Conservation (phyloP, 164 flowering plant genomes). For the Aristolochia californica region DNA sequence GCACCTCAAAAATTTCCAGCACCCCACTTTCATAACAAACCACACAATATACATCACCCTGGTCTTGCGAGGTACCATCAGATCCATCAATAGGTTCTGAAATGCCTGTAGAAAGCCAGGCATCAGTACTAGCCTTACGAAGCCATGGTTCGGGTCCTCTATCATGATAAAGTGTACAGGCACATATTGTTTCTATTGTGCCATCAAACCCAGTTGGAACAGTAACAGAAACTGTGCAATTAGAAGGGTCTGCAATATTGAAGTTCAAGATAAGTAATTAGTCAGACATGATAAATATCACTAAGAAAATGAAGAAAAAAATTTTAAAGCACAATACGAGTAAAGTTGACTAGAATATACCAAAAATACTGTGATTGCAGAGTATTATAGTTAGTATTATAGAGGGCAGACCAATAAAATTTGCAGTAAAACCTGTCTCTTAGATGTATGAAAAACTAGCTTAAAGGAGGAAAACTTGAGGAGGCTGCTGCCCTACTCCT, state of each 20-base stretch:
- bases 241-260: slow-evolving; percentile 57
- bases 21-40: slow-evolving; percentile 76
- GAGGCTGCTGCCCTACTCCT: too few relatives aligned
- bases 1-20: slow-evolving; percentile 93
- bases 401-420: too few relatives aligned
- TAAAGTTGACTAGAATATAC: too few relatives aligned
- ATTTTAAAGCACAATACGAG: too few relatives aligned
- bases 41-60: slow-evolving; percentile 88
- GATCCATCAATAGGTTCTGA: slow-evolving; percentile 81
- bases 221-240: slow-evolving; percentile 58
- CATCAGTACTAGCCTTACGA: slow-evolving; percentile 85
- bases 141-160: slow-evolving; percentile 98
- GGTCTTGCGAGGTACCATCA: slow-evolving; percentile 69
- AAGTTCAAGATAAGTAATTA: slow-evolving; percentile 3
- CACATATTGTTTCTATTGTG: slow-evolving; percentile 42
- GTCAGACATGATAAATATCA: not conserved
- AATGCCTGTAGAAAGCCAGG: slow-evolving; percentile 92
- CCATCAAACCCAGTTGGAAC: slow-evolving; percentile 55
- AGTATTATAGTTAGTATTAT: too few relatives aligned
- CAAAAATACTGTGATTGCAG: too few relatives aligned
- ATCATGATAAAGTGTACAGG: slow-evolving; percentile 93
- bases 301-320: not conserved
- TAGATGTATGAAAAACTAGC: too few relatives aligned
- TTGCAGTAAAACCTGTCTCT: too few relatives aligned
- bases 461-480: too few relatives aligned